Evolutionary conservation across 495 filamentous ascomycete species (phyloP), one percentile per base, ranked within the genome.

Genomic region (Penicillium samsonianum): DNA sequence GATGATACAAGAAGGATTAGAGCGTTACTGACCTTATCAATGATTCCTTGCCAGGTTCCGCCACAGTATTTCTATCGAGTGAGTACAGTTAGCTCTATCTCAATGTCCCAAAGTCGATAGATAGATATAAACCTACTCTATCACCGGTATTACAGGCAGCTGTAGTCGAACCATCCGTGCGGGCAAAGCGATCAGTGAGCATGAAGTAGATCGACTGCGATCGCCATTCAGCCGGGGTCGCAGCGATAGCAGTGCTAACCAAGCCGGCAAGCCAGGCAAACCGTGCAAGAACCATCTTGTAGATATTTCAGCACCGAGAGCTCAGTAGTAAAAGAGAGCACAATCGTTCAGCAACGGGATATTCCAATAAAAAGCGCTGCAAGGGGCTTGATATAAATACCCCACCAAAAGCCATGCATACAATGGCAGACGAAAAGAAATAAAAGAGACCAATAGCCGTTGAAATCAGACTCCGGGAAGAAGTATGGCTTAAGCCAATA

Each of bases 151-250:
- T 70, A 62, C 79, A 82, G 50, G 56, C 72, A 67, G 59, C 69
- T 20, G 83, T 84, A 1, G 83, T 88, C 37, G 84, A 88, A 22
- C 80, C 79, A 69, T 90, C 79, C 14, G 84, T 82, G 19, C 84
- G 83, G 19, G 84, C 89, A 60, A 92, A 87, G 11, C 90, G 82
- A 71, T 92, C 89, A 5, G 88, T 90, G 26, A 92, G 73, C 50
- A 89, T 78, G 65, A 90, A 88, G 64, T 91, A 92, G 58, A 91
- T 87, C 12, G 84, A 85, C 58, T 82, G 83, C 38, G 78, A 77
- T 26, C 85, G 78, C 86, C 86, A 88, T 55, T 81, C 70, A 9
- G 72, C 78, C 3, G 82, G 70, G 0, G 72, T 72, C 0, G 73
- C 73, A 2, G 77, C 78, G 35, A 73, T 53, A 4, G 67, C 64